Evolutionary conservation across 352 stramenopile genomes (phyloP), one percentile per base, ranked within the genome.

Genomic region (Sclerospora graminicola): DNA sequence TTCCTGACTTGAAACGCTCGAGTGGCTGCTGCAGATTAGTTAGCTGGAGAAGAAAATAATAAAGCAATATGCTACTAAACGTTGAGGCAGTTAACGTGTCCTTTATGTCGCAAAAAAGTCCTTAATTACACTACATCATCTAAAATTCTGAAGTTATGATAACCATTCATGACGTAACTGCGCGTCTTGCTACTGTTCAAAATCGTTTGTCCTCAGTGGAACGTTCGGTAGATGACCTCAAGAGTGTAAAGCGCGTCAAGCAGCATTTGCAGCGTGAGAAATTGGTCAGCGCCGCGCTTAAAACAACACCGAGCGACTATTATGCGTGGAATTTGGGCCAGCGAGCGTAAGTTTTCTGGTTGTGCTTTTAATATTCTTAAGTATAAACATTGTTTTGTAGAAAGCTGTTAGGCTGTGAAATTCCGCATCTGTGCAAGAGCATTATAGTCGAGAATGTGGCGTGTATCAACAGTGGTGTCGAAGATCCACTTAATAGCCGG

Each of bases 371-470:
- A 18, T 15, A 39, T 27, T 16, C 1, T 39, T 28, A 0, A 11
- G 8, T 24, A 27, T 9, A 28, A 1, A 9, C 16, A 19, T 18
- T 0, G 29, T 10, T 9, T 1, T 18, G 15, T 40, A 89, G 77
- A n/a, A 47, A 58, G 28, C 69, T 89, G 31, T 55, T 94, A 15
- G 49, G 72, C 10, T 89, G 77, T 48, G 46, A 54, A 9, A 58
- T 75, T 18, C 58, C 67, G 29, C 82, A 94, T 40, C 54, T 94
- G 21, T 94, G 82, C 62, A 94, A 94, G 60, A 92, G 76, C 48
- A 94, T 94, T 46, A 76, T 94, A 43, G 77, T 94, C 21, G 78
- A 94, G 49, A 94, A 94, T 59, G 82, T 77, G 37, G 64, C 77
- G 42, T 91, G 70, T 49, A 63, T 67, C 20, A 80, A 81, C 51